These are phyloP conservation scores for Phytophthora melonis DNA, from an alignment of 352 stramenopile species.

Conservation along the genomic window DNA sequence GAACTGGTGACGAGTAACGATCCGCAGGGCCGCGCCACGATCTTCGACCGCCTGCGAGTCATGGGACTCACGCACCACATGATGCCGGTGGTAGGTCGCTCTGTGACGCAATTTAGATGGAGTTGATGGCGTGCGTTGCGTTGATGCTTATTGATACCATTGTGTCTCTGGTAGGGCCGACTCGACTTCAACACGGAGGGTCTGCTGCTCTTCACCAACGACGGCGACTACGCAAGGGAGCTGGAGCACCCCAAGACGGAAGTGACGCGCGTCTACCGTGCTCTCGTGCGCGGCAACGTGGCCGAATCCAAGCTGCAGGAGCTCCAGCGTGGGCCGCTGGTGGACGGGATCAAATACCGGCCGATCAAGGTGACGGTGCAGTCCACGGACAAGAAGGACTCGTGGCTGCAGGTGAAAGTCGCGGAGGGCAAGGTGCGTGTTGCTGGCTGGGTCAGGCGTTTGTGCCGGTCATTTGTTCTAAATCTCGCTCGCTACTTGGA, in stretches of 20 bases:
- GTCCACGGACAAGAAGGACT: slow-evolving; percentile 89
- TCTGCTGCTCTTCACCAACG: slow-evolving; percentile 93
- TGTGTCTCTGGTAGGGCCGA: slow-evolving; percentile 53
- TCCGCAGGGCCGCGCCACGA: slow-evolving; percentile 81
- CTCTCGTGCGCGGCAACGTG: slow-evolving; percentile 83
- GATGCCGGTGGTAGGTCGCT: slow-evolving; percentile 82
- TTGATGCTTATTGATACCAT: neutral
- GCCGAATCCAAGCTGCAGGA: slow-evolving; percentile 85
- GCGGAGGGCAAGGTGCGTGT: slow-evolving; percentile 83
- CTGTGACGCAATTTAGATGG: neutral
- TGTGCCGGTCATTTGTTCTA: neutral
- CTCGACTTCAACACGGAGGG: slow-evolving; percentile 95
- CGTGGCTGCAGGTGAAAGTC: slow-evolving; percentile 90
- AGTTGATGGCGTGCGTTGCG: neutral
- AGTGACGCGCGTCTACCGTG: slow-evolving; percentile 84
- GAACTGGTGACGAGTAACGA: slow-evolving; percentile 87
- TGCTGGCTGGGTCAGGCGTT: neutral
- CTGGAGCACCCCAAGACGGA: slow-evolving; percentile 90
- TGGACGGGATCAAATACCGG: slow-evolving; percentile 89
- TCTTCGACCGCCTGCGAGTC: slow-evolving; percentile 86
- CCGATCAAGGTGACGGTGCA: slow-evolving; percentile 77
- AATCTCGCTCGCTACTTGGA: neutral
- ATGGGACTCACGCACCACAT: slow-evolving; percentile 89
- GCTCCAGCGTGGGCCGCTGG: slow-evolving; percentile 74
- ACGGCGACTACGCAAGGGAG: slow-evolving; percentile 89